phyloP scores from a whole-genome alignment of 768 basidiomycete species.

The Clathrus columnatus region DNA sequence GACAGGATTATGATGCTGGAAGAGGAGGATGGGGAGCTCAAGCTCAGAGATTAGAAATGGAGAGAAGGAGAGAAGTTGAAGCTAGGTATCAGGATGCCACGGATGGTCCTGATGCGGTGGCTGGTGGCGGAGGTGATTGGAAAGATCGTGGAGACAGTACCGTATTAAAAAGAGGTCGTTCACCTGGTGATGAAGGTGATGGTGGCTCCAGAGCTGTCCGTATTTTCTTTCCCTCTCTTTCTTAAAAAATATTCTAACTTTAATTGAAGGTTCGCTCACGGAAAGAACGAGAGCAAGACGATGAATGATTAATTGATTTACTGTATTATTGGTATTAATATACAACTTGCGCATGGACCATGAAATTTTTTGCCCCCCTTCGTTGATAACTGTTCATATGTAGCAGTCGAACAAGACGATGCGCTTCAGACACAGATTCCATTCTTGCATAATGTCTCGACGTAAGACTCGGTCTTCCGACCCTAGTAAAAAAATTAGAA shows the following conservation, averaged over 20 bases:
- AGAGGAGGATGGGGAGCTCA: slow-evolving; percentile 93
- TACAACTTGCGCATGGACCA: slow-evolving; percentile 40
- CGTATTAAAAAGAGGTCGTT: slow-evolving; percentile 60
- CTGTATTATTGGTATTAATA: slow-evolving; percentile 32
- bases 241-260: background rate
- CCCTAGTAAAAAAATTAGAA: background rate
- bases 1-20: slow-evolving; percentile 95
- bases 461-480: slow-evolving; percentile 6
- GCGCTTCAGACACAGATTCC: slow-evolving; percentile 53
- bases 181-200: slow-evolving; percentile 71
- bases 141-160: slow-evolving; percentile 43
- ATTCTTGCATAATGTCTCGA: slow-evolving; percentile 38
- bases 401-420: slow-evolving; percentile 51
- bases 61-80: slow-evolving; percentile 73
- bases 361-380: slow-evolving; percentile 29
- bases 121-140: slow-evolving; percentile 81
- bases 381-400: slow-evolving; percentile 48
- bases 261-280: slow-evolving; percentile 8
- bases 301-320: slow-evolving; percentile 5
- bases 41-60: slow-evolving; percentile 62
- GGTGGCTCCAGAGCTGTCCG: slow-evolving; percentile 46
- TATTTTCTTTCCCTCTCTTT: slow-evolving; percentile 6
- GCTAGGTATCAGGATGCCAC: slow-evolving; percentile 78
- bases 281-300: slow-evolving; percentile 8
- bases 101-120: slow-evolving; percentile 73